phyloP scores from a whole-genome alignment of 176 grass and related monocot genomes.

The Paspalum notatum region DNA sequence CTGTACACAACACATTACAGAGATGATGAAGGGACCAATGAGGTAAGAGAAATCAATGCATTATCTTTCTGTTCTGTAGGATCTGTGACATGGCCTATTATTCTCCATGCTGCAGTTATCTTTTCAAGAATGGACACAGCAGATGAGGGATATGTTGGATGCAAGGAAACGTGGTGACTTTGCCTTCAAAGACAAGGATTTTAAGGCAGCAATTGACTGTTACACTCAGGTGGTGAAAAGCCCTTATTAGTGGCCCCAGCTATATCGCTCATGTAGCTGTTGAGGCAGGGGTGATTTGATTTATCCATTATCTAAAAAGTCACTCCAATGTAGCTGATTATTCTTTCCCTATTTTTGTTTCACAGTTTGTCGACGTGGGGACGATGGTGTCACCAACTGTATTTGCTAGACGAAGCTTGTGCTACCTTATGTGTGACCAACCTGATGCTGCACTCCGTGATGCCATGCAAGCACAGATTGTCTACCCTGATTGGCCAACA shows the following conservation, averaged over 20 bases:
- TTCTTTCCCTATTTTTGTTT: slow-evolving; percentile 10
- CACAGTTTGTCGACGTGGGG: slow-evolving; percentile 88
- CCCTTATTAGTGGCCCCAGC: not conserved
- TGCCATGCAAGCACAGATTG: slow-evolving; percentile 92
- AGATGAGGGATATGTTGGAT: slow-evolving; percentile 97
- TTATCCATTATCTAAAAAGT: not conserved
- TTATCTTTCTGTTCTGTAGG: not conserved
- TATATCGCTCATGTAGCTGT: not conserved
- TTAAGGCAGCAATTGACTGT: slow-evolving; percentile 81
- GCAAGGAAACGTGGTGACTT: slow-evolving; percentile 83
- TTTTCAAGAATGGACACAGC: slow-evolving; percentile 99
- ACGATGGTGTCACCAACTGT: slow-evolving; percentile 93
- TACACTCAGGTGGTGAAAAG: slow-evolving; percentile 67
- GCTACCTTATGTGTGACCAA: slow-evolving; percentile 93
- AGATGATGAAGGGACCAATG: slow-evolving; percentile 91
- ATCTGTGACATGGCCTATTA: not conserved
- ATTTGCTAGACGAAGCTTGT: slow-evolving; percentile 84
- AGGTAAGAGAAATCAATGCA: slow-evolving; percentile 53
- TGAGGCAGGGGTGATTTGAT: not conserved
- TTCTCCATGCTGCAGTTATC: slow-evolving; percentile 67
- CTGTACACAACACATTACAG: slow-evolving; percentile 78
- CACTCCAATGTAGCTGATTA: not conserved
- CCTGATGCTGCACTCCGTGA: slow-evolving; percentile 86
- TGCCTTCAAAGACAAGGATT: slow-evolving; percentile 91
- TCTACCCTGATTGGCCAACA: slow-evolving; percentile 87